Percentiles rank a stretch among this genome's conserved stretches.
Evolutionary conservation across 441 rosid species (phyloP).

Genomic region (Gossypium lobatum): DNA sequence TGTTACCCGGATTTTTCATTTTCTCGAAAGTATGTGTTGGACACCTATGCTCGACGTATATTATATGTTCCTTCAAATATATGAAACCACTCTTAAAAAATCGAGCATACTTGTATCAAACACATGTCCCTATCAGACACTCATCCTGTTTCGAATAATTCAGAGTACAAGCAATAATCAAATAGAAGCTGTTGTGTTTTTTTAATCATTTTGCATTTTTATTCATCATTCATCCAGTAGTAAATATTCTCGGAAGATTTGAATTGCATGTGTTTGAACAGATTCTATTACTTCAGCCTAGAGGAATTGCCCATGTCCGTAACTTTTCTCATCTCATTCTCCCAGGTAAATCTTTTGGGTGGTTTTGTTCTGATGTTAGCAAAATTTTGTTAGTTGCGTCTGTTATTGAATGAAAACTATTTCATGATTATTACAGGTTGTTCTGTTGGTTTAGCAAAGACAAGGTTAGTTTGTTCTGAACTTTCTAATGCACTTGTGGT

Average conservation of each 20-base stretch:
- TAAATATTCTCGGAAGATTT: not conserved
- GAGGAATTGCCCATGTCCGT: constrained; percentile 33
- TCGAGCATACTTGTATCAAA: not conserved
- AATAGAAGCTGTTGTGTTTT: not conserved
- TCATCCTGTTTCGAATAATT: not conserved
- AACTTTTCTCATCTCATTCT: constrained; percentile 43
- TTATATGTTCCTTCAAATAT: not conserved
- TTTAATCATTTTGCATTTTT: not conserved
- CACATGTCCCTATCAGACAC: not conserved
- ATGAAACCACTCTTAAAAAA: not conserved
- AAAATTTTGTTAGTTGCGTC: not conserved
- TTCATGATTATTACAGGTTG: constrained; percentile 39
- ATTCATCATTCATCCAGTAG: not conserved
- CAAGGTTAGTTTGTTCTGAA: constrained; percentile 32
- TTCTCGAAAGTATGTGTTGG: not conserved
- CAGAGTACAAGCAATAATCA: not conserved
- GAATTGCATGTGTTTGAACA: constrained; percentile 21
- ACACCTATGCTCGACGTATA: not conserved
- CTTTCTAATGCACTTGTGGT: not conserved
- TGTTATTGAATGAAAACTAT: constrained; percentile 3
- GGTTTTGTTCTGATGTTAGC: not conserved
- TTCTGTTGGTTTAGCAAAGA: constrained; percentile 31
- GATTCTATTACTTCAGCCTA: constrained; percentile 35
- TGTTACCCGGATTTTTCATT: not conserved
- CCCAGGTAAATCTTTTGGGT: constrained; percentile 35